A percentile compares a stretch with the other conserved stretches of the same genome.
Evolutionary conservation across 192 early-diverging fungal genomes (phyloP).

Genomic region (Gaertneriomyces sp.): DNA sequence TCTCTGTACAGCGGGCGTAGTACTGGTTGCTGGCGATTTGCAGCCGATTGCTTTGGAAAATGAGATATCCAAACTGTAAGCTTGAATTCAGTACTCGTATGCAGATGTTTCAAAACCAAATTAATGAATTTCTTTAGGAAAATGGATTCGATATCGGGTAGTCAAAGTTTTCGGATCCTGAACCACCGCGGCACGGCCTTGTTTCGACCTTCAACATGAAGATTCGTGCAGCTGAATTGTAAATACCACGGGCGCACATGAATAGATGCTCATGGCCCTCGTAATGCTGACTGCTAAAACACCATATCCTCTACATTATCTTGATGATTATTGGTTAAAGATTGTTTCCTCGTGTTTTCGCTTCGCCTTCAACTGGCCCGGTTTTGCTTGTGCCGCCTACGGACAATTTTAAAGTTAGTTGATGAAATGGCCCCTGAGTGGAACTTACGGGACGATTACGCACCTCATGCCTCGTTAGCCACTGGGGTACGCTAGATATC

Average conservation of each 20-base stretch:
- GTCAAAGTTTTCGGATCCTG: conserved; percentile 14
- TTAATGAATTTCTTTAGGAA: background rate
- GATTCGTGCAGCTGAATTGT: too few relatives aligned
- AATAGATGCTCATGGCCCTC: too few relatives aligned
- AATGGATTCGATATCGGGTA: conserved; percentile 17
- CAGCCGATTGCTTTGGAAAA: conserved; percentile 18
- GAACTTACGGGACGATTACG: background rate
- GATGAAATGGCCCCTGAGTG: background rate
- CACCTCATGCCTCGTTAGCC: conserved; percentile 73
- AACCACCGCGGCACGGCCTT: conserved; percentile 18
- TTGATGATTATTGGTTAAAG: conserved; percentile 12
- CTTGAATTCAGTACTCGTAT: background rate
- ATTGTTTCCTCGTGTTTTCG: conserved; percentile 46
- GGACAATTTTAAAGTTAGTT: background rate
- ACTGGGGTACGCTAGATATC: conserved; percentile 74
- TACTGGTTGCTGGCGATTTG: conserved; percentile 19
- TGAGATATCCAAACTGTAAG: conserved; percentile 11
- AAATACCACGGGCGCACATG: too few relatives aligned
- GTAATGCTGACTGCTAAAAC: too few relatives aligned
- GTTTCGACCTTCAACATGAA: background rate
- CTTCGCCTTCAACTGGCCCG: conserved; percentile 56
- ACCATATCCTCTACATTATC: too few relatives aligned
- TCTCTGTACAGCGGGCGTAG: conserved; percentile 17
- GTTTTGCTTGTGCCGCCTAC: conserved; percentile 77
- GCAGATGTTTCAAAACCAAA: background rate